Conservation (phyloP, 805 yeast species). For the Barnettozyma botsteinii region DNA sequence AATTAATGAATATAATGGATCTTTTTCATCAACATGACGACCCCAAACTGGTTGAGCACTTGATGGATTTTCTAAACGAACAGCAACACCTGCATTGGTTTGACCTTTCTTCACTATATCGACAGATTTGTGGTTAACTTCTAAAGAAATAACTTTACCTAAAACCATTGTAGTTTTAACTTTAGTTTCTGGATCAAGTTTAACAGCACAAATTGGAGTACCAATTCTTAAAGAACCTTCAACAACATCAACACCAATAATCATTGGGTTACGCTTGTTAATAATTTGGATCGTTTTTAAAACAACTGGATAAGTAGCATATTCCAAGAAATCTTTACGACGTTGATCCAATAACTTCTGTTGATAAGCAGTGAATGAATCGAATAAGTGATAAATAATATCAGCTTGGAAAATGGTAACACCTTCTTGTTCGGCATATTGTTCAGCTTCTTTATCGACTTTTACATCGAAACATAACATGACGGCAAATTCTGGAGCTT, state of each 20-base stretch:
- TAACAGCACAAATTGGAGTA: constrained; percentile 94
- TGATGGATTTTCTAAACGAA: constrained; percentile 91
- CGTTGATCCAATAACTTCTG: constrained; percentile 80
- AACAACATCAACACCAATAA: constrained; percentile 94
- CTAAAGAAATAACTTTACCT: constrained; percentile 90
- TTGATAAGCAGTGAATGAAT: constrained; percentile 90
- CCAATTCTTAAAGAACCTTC: constrained; percentile 90
- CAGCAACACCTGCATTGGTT: constrained; percentile 97
- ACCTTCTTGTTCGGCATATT: constrained; percentile 90
- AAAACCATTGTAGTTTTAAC: constrained; percentile 59
- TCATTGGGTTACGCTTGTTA: constrained; percentile 98
- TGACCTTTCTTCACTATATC: constrained; percentile 87
- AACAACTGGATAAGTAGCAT: constrained; percentile 93
- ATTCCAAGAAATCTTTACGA: constrained; percentile 80
- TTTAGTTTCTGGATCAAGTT: constrained; percentile 79
- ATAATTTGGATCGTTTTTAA: constrained; percentile 91
- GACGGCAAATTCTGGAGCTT: constrained; percentile 92
- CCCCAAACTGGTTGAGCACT: constrained; percentile 97
- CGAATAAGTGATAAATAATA: constrained; percentile 93
- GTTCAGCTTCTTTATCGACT: constrained; percentile 97
- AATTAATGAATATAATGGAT: constrained; percentile 82
- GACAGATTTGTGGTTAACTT: constrained; percentile 86
- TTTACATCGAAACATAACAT: constrained; percentile 98
- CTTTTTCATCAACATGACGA: constrained; percentile 94
- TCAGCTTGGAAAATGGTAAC: constrained; percentile 93